phyloP scores from a whole-genome alignment of 176 grass and related monocot species.

The Eragrostis nindensis region DNA sequence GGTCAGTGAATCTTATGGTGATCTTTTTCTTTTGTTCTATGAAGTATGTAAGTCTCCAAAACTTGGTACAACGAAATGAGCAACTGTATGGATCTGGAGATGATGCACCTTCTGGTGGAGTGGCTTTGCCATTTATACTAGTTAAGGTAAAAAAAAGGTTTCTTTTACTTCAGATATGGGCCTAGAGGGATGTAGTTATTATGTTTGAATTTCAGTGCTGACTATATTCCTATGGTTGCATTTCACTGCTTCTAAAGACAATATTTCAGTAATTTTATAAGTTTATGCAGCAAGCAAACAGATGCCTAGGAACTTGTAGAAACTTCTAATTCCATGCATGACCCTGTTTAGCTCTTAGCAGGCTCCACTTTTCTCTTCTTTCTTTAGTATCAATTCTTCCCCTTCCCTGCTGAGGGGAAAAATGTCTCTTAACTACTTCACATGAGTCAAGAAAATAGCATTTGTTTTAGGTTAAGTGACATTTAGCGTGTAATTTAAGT shows the following conservation, averaged over 20 bases:
- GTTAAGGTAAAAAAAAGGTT: constrained; percentile 67
- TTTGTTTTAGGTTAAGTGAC: neutral
- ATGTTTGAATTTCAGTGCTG: constrained; percentile 18
- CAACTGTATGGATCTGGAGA: constrained; percentile 80
- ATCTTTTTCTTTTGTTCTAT: constrained; percentile 1
- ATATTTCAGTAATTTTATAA: constrained; percentile 6
- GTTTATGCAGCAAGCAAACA: neutral
- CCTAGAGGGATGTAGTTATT: neutral
- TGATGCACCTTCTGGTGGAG: constrained; percentile 82
- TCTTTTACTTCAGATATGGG: neutral
- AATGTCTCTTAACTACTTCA: neutral
- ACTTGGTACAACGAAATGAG: constrained; percentile 84
- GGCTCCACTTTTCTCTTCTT: neutral
- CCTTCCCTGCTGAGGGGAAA: neutral
- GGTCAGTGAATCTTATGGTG: constrained; percentile 8
- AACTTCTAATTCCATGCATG: constrained; percentile 5
- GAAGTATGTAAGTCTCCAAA: constrained; percentile 81
- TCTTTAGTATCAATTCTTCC: neutral
- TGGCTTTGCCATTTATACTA: constrained; percentile 97
- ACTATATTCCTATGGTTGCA: constrained; percentile 13
- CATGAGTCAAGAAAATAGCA: neutral
- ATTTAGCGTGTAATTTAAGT: neutral
- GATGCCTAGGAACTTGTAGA: constrained; percentile 14
- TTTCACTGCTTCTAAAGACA: neutral
- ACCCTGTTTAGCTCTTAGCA: neutral